Percentiles rank a stretch among this genome's conserved stretches.
Evolutionary conservation across 225 moss, liverwort and hornwort genomes (phyloP).

Genomic region (Physcomitrium patens): DNA sequence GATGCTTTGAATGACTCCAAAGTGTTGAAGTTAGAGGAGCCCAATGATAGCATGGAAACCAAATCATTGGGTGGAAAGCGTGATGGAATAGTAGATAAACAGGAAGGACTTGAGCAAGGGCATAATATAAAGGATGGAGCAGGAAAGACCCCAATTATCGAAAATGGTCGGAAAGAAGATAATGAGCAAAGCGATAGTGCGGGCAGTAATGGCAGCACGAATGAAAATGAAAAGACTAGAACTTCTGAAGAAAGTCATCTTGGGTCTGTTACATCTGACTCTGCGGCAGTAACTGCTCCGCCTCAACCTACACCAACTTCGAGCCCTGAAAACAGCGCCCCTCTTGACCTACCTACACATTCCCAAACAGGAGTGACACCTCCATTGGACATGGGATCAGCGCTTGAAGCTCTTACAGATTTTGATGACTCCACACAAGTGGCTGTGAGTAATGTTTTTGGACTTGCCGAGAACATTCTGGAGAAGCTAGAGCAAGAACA

Average conservation of each 20-base stretch:
- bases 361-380: too few species aligned
- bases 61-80: conserved; percentile 29
- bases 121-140: conserved; percentile 31
- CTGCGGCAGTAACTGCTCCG: conserved; percentile 29
- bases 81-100: conserved; percentile 5
- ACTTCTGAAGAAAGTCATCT: conserved; percentile 30
- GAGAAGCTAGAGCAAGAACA: conserved; percentile 80
- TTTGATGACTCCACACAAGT: conserved; percentile 99
- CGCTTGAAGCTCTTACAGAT: conserved; percentile 74
- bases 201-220: conserved; percentile 27
- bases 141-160: conserved; percentile 31
- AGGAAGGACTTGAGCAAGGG: conserved; percentile 14
- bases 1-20: conserved; percentile 23
- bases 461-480: conserved; percentile 81
- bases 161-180: conserved; percentile 36
- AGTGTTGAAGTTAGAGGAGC: conserved; percentile 16
- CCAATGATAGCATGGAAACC: conserved; percentile 26
- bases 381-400: conserved; percentile 54
- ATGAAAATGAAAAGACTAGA: conserved; percentile 41
- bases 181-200: conserved; percentile 29
- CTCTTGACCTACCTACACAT: conserved; percentile 15
- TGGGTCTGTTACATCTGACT: conserved; percentile 38
- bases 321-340: conserved; percentile 18
- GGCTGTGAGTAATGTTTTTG: conserved; percentile 98
- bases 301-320: conserved; percentile 28